These are phyloP conservation scores for Artemisia annua DNA, from an alignment of 129 eudicot genomes.

Conservation along the genomic window DNA sequence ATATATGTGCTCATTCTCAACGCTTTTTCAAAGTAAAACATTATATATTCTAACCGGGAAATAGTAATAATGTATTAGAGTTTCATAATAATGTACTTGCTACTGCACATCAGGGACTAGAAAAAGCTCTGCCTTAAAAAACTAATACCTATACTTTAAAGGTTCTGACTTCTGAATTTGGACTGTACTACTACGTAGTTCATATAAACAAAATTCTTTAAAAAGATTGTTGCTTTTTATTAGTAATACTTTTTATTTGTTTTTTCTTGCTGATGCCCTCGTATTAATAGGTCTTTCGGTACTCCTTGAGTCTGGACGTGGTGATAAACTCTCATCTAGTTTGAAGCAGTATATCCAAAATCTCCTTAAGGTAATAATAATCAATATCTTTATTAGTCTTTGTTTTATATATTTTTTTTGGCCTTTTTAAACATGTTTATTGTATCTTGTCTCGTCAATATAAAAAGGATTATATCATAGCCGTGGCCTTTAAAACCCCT, in stretches of 20 bases:
- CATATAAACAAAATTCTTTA: neutral
- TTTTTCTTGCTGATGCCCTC: slow-evolving; percentile 1
- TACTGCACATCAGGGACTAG: neutral
- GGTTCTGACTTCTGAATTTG: too few species aligned
- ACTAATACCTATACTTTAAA: too few species aligned
- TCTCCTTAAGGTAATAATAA: slow-evolving; percentile 71
- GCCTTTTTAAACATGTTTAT: too few species aligned
- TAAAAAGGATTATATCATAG: too few species aligned
- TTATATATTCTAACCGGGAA: neutral
- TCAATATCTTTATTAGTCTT: neutral
- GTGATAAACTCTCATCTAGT: slow-evolving; percentile 61
- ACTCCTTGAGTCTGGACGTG: slow-evolving; percentile 66
- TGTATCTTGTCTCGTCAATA: too few species aligned
- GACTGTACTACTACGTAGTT: neutral
- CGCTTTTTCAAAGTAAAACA: neutral
- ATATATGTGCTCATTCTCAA: too few species aligned
- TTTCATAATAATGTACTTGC: neutral
- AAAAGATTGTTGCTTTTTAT: neutral
- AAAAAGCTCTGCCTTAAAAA: neutral
- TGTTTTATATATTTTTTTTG: too few species aligned
- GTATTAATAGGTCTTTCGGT: slow-evolving; percentile 52
- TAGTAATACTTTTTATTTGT: neutral
- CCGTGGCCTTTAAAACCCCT: neutral
- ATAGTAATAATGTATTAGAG: too few species aligned
- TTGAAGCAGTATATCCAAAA: slow-evolving; percentile 64